Evolutionary conservation across 805 yeast genomes (phyloP), one percentile per base, ranked within the genome.

Genomic region (Yueomyces sp.): DNA sequence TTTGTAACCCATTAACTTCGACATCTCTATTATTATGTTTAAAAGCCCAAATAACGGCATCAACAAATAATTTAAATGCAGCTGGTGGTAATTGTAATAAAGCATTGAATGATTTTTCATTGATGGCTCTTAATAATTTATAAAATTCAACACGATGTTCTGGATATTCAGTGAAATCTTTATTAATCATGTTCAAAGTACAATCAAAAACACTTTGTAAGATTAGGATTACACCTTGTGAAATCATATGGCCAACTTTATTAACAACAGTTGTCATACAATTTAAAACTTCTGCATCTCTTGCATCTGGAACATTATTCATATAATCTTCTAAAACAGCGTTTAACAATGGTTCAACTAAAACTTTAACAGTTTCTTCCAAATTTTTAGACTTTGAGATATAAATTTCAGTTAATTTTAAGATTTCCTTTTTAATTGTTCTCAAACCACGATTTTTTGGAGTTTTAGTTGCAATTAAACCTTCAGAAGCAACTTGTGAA

Each of bases 141-240:
- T 90, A 92, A 63, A 92, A 92, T 60, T 88, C 97, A 45, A 90
- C 94, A 57, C 99, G 78, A 67, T 90, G 96, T 62, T 92, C 98
- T 9, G 97, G 98, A 63, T 85, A 92, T 64, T 92, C 96, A 3
- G 95, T 79, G 60, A 92, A 86, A 63, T 92, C 96, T 57, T 84
- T 84, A 60, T 84, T 86, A 56, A 92, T 90, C 98, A 92, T 92
- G 52, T 81, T 83, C 62, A 92, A 74, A 2, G 99, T 92, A 59
- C 90, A 84, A 61, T 85, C 95, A 64, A 92, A 92, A 11, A 92
- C 95, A 64, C 81, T 82, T 57, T 86, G 95, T 50, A 92, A 68
- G 47, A 92, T 85, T 44, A 79, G 65, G 30, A 90, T 85, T 42
- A 92, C 90, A 49, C 92, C 94, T 48, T 84, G 90, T 29, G 95